Conservation (phyloP, 768 basidiomycete genomes). For the Tephrocybe rancida region DNA sequence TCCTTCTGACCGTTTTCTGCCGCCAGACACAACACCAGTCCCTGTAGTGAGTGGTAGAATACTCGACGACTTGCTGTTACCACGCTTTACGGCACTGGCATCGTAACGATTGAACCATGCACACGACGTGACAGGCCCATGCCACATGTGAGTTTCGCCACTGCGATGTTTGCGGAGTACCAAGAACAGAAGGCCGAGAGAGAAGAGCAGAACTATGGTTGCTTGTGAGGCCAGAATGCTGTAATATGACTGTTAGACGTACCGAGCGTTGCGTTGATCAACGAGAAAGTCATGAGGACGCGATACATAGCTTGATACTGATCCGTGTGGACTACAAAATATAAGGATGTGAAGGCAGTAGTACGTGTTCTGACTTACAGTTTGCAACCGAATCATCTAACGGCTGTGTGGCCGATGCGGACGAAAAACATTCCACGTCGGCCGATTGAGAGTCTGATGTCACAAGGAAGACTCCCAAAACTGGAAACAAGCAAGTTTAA, state of each 20-base stretch:
- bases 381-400: constrained; percentile 60
- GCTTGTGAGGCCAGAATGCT: not conserved
- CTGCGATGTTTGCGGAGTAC: constrained; percentile 43
- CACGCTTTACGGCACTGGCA: constrained; percentile 33
- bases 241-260: constrained; percentile 25
- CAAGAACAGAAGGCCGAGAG: constrained; percentile 39
- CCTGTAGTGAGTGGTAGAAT: constrained; percentile 35
- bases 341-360: constrained; percentile 11
- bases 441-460: constrained; percentile 79
- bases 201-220: constrained; percentile 37
- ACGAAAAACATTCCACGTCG: constrained; percentile 81
- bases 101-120: constrained; percentile 69
- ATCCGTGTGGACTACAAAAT: constrained; percentile 69
- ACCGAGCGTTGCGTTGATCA: constrained; percentile 78
- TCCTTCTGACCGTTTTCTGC: constrained; percentile 13
- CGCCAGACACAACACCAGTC: constrained; percentile 2
- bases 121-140: constrained; percentile 67
- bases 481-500: constrained; percentile 36
- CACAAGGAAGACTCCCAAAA: constrained; percentile 71
- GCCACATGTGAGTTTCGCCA: constrained; percentile 64
- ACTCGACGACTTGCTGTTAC: constrained; percentile 38
- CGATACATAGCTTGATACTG: constrained; percentile 90
- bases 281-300: constrained; percentile 77
- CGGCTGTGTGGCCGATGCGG: constrained; percentile 46
- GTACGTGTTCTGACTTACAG: constrained; percentile 49